Percentiles rank a stretch among this genome's conserved stretches.
These are phyloP conservation scores for Schizosaccharomyces octosporus DNA, from an alignment of 805 yeast genomes.

Conservation along the genomic window DNA sequence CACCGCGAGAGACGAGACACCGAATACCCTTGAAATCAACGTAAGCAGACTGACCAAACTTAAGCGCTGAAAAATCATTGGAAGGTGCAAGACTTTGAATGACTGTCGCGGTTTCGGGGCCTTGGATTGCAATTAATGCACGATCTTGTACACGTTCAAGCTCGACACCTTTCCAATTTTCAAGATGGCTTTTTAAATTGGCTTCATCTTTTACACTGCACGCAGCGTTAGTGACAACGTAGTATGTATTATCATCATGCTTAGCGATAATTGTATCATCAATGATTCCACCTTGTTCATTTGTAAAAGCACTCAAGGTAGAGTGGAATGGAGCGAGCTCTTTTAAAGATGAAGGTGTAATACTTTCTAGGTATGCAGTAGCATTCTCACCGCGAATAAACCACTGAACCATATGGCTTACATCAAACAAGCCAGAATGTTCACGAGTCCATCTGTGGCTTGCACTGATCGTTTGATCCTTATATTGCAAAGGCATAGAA, in stretches of 20 bases:
- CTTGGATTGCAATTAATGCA: slow-evolving; percentile 73
- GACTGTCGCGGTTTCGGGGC: slow-evolving; percentile 55
- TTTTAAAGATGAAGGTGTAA: slow-evolving; percentile 74
- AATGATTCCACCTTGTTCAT: slow-evolving; percentile 62
- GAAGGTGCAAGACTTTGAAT: slow-evolving; percentile 35
- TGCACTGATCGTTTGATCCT: slow-evolving; percentile 57
- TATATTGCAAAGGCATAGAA: slow-evolving; percentile 75
- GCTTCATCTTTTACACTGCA: slow-evolving; percentile 59
- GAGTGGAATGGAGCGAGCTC: slow-evolving; percentile 31
- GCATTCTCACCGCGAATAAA: slow-evolving; percentile 40
- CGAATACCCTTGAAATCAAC: slow-evolving; percentile 9
- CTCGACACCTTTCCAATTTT: slow-evolving; percentile 2
- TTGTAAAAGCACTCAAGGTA: slow-evolving; percentile 52
- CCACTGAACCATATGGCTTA: slow-evolving; percentile 54
- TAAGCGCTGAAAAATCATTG: slow-evolving; percentile 31
- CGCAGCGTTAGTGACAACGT: slow-evolving; percentile 90
- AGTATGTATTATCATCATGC: slow-evolving; percentile 41
- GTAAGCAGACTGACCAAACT: slow-evolving; percentile 32
- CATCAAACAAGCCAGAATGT: slow-evolving; percentile 81
- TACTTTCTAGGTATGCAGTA: slow-evolving; percentile 38
- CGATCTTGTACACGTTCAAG: slow-evolving; percentile 28
- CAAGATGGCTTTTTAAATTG: slow-evolving; percentile 24
- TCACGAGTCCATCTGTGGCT: slow-evolving; percentile 86
- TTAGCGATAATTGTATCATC: slow-evolving; percentile 84
- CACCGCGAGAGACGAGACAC: slow-evolving; percentile 52